Base-by-base conservation (phyloP, 129 eudicot species). In the Centella asiatica region DNA sequence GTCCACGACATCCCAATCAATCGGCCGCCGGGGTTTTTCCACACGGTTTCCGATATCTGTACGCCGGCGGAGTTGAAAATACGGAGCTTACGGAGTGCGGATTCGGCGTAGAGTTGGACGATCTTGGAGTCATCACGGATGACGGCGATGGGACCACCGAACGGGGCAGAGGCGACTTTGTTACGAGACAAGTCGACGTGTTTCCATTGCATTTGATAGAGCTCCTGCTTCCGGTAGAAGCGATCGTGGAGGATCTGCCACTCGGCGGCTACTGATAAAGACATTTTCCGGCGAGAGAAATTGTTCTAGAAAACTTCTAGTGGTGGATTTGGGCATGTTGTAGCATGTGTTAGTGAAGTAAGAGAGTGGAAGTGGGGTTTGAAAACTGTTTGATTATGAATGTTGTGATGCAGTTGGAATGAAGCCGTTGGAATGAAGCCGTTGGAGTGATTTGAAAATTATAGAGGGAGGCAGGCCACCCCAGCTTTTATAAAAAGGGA, bases 81-180 rank as follows among this genome's bases (percentile, higher is more conserved):
- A 3, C 99, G 88, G 81, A 93, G 99, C 55, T 87, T 93, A 2
- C 99, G 96, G 39, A 87, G 83, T 36, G 99, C 99, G 20, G 99
- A 93, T 69, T 93, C 99, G 64, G 95, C 83, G 72, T 80, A 83
- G 60, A 93, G 99, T 73, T 93, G 99, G 67, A 93, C 99, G 73
- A 93, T 87, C 67, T 87, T 93, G 69, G 96, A 81, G 40, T 93
- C 99, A 78, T 93, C 99, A 6, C 99, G 96, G 47, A 93, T 93
- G 67, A 80, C 78, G 64, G 99, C 99, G 69, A 93, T 82, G 15
- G 99, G 99, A 24, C 99, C 99, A 60, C 92, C 95, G 69, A 82
- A 87, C 5, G 95, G 88, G 45, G 99, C 84, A 58, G 88, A 85
- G 65, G 99, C 99, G 72, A 93, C 75, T 64, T 85, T 93, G 87